Percentiles rank a stretch among this genome's conserved stretches.
Conservation (phyloP, 1,139 yeast genomes). For the Saccharomyces hybrid region DNA sequence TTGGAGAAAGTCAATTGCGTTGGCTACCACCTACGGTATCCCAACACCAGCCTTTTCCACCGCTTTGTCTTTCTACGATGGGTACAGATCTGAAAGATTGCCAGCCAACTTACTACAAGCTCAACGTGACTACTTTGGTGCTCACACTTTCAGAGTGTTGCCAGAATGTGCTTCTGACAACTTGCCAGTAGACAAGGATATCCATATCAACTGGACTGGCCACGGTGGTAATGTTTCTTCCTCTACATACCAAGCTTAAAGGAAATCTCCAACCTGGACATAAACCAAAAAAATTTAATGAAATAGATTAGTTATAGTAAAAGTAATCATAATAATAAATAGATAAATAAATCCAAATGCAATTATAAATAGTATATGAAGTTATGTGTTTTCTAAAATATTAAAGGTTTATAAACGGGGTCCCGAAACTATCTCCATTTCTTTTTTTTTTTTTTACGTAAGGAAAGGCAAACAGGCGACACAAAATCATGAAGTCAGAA, state of each 20-base stretch:
- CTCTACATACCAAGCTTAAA: slow-evolving; percentile 83
- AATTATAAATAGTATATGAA: not conserved
- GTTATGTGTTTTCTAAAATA: not conserved
- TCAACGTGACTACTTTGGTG: slow-evolving; percentile 99
- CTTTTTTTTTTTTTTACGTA: not conserved
- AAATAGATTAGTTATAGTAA: not conserved
- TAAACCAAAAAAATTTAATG: not conserved
- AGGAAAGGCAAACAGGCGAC: not conserved
- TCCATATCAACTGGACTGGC: slow-evolving; percentile 99
- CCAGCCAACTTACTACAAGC: slow-evolving; percentile 99
- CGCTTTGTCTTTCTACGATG: slow-evolving; percentile 96
- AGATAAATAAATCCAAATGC: not conserved
- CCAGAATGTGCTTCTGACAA: slow-evolving; percentile 73
- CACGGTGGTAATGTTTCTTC: slow-evolving; percentile 97
- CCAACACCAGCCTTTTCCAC: slow-evolving; percentile 98
- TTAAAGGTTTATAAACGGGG: not conserved
- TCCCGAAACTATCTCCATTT: not conserved
- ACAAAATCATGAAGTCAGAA: not conserved
- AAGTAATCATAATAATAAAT: not conserved
- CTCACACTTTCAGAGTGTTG: slow-evolving; percentile 94
- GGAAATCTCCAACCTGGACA: not conserved
- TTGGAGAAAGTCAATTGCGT: slow-evolving; percentile 84
- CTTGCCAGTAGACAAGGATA: slow-evolving; percentile 72
- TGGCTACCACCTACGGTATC: slow-evolving; percentile 77
- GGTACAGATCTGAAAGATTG: slow-evolving; percentile 90